A percentile compares a stretch with the other conserved stretches of the same genome.
phyloP scores from a whole-genome alignment of 257 asterid species.

The Apocynum venetum region DNA sequence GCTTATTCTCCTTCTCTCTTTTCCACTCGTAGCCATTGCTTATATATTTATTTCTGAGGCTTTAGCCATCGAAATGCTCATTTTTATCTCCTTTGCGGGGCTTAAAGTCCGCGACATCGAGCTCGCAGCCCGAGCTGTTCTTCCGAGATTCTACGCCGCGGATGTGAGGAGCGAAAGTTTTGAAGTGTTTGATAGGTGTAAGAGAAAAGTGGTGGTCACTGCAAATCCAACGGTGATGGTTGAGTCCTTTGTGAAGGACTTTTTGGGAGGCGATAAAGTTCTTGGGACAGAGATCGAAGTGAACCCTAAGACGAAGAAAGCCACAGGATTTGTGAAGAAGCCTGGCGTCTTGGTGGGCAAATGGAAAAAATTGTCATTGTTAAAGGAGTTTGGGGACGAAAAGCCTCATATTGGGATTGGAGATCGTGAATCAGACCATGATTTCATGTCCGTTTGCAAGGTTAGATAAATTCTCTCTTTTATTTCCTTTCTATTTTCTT shows the following conservation, averaged over 20 bases:
- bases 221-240: slow-evolving; percentile 97
- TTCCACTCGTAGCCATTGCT: slow-evolving; percentile 76
- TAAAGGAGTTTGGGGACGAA: slow-evolving; percentile 86
- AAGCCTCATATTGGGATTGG: slow-evolving; percentile 83
- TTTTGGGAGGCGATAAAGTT: slow-evolving; percentile 84
- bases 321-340: slow-evolving; percentile 80
- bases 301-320: slow-evolving; percentile 78
- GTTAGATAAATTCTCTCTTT: slow-evolving; percentile 24
- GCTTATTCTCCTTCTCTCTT: slow-evolving; percentile 68
- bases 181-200: slow-evolving; percentile 69
- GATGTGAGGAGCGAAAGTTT: slow-evolving; percentile 85
- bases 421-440: slow-evolving; percentile 88
- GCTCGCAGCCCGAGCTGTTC: slow-evolving; percentile 83
- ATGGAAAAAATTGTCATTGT: slow-evolving; percentile 62
- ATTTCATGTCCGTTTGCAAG: slow-evolving; percentile 96
- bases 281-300: slow-evolving; percentile 96
- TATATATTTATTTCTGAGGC: slow-evolving; percentile 78
- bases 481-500: neutral
- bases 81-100: slow-evolving; percentile 75
- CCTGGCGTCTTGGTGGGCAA: slow-evolving; percentile 94
- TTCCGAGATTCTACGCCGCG: slow-evolving; percentile 77
- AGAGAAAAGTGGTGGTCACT: slow-evolving; percentile 79
- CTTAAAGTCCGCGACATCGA: slow-evolving; percentile 83
- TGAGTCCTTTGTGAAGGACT: slow-evolving; percentile 90
- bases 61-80: slow-evolving; percentile 76